Base-by-base conservation (phyloP, 768 basidiomycete species). In the Mrakia hoshinonis region DNA sequence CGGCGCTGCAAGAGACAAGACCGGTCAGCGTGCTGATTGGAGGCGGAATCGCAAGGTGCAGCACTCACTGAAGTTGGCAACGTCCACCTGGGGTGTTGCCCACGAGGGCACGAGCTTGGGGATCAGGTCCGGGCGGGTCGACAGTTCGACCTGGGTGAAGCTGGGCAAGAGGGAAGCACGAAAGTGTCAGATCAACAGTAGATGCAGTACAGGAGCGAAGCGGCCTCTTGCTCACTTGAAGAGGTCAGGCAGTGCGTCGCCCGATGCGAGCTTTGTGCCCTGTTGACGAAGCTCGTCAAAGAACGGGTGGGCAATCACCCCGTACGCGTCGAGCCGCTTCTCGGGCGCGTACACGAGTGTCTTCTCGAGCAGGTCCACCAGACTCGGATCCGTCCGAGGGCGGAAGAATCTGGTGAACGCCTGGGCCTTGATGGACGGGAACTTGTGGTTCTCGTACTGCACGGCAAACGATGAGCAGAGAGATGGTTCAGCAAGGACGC, bases 371-470 rank as follows among this genome's bases (percentile, higher is more conserved):
- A 98, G 83, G 77, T 96, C 91, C 81, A 99, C 96, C 70, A 96
- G 92, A 80, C 97, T 95, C n/a, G 89, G 87, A 15, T 95, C 87
- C 11, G 96, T 70, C 15, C 95, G 91, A 55, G 96, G 94, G 76
- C 95, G 88, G 87, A 99, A 99, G 67, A 99, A 96, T 87, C 97
- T 98, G 78, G 89, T 89, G 84, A 98, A 97, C 0, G 94, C 94
- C 78, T 97, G 94, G 26, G 94, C 92, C 79, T 95, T 94, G 84
- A 99, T 99, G 81, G 98, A 95, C 1, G 96, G 96, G 84, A 99
- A 99, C 82, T 98, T 97, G 54, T 39, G 62, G 64, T 38, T 26
- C 48, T 20, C 18, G 61, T 48, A 43, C 43, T 52, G 61, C 13
- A 22, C 13, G 18, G 18, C 31, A n/a, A 46, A 39, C 24, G 12